Percentiles rank a stretch among this genome's conserved stretches.
phyloP scores from a whole-genome alignment of 2,329 filamentous ascomycete species.

The Ceratocystis cacaofunesta region DNA sequence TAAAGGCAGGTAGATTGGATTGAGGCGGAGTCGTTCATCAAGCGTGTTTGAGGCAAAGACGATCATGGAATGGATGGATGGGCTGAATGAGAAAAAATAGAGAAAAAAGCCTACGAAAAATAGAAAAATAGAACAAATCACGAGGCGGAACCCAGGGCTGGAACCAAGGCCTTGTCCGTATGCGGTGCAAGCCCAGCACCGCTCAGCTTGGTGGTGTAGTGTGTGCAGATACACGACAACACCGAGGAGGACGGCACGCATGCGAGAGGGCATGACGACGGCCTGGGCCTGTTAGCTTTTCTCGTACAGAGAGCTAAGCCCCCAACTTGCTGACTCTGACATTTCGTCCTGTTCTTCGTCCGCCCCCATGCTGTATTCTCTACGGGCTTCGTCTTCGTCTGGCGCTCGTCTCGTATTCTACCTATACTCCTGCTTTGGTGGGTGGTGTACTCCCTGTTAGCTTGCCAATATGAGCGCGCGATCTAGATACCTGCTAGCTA shows the following conservation, averaged over 20 bases:
- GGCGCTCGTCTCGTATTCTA: not conserved
- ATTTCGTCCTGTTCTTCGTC: too few relatives aligned
- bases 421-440: not conserved
- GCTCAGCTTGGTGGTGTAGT: too few relatives aligned
- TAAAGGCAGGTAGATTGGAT: not conserved
- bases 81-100: not conserved
- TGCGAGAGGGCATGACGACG: too few relatives aligned
- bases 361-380: not conserved
- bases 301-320: too few relatives aligned
- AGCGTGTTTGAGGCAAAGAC: not conserved
- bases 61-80: not conserved
- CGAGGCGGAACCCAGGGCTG: too few relatives aligned
- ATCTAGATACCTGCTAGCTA: not conserved
- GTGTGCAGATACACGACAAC: too few relatives aligned
- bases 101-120: not conserved
- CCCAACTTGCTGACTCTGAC: too few relatives aligned
- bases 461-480: conserved; percentile 22
- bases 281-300: too few relatives aligned
- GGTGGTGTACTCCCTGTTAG: conserved; percentile 19
- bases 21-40: not conserved
- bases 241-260: too few relatives aligned
- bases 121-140: not conserved
- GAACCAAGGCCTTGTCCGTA: too few relatives aligned
- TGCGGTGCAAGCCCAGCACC: too few relatives aligned
- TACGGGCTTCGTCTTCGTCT: not conserved